Base-by-base conservation (phyloP, 2,329 filamentous ascomycete species). In the Beauveria sp. region DNA sequence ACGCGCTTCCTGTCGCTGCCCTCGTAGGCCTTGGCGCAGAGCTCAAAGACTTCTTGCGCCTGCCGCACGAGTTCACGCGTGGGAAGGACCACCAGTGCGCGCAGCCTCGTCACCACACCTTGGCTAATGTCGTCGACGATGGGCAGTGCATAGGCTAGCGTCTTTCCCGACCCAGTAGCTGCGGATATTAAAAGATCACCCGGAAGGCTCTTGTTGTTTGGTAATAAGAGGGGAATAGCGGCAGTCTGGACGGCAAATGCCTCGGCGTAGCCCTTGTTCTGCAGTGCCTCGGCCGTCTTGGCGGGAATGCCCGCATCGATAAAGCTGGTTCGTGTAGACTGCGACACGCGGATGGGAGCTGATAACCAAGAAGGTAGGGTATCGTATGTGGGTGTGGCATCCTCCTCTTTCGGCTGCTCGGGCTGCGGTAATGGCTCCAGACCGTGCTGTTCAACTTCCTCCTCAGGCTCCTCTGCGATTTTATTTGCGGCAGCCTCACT, bases 81-180 rank as follows among this genome's bases (percentile, higher is more conserved):
- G 0, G 94, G 94, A 12, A 99, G 86, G 1, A 99, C 87, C 52
- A 99, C 85, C 1, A 99, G 74, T 0, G 88, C 92, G 44, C 90
- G 84, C 9, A 99, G 76, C 60, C 84, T 83, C 0, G 88, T 89
- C 12, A 85, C 80, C 24, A 77, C 76, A 16, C 82, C 81, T 37
- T 83, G 79, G 65, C 88, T 87, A 54, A 99, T 77, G 55, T 88
- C 86, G 51, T 91, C 85, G 4, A 96, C 82, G 62, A 99, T 85
- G 0, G 94, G 94, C 3, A 99, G 77, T 0, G 93, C 84, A 69
- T 99, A 99, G 0, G 93, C 89, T 18, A 99, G 74, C 0, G 94
- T 99, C 72, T 99, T 99, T 61, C 94, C 94, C 0, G 94, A 97
- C 9, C 94, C 94, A 0, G 94, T 99, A 1, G 93, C 90, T 0